phyloP scores from a whole-genome alignment of 495 filamentous ascomycete genomes.

The Hypoxylon intermedium region DNA sequence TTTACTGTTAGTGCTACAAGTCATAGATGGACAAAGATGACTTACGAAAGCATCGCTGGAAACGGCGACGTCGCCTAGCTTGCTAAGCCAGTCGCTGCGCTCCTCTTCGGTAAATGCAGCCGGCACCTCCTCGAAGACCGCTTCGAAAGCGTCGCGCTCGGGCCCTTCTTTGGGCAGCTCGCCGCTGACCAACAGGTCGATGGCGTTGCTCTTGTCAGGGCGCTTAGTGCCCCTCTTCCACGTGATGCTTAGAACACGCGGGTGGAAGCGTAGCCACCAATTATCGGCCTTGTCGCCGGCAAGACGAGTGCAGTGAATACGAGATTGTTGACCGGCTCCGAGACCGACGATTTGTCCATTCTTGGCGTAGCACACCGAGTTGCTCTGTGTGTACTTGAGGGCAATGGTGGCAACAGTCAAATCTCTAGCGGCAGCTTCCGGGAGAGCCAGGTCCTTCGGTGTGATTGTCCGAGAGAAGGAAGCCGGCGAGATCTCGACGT shows the following conservation, averaged over 20 bases:
- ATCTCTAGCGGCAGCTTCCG: constrained; percentile 84
- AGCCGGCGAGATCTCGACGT: constrained; percentile 80
- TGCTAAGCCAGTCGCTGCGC: constrained; percentile 79
- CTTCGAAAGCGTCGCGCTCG: constrained; percentile 86
- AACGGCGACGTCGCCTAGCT: constrained; percentile 81
- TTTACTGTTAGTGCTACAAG: constrained; percentile 19
- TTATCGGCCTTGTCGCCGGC: constrained; percentile 99
- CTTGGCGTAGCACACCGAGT: constrained; percentile 97
- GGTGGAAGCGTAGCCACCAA: constrained; percentile 99
- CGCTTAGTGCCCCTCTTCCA: constrained; percentile 98
- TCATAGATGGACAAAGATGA: constrained; percentile 17
- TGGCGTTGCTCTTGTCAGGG: constrained; percentile 96
- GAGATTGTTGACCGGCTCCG: constrained; percentile 94
- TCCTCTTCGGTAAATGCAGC: constrained; percentile 81
- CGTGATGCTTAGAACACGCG: constrained; percentile 82
- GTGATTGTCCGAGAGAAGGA: constrained; percentile 86
- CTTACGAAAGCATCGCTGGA: constrained; percentile 95
- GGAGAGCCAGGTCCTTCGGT: constrained; percentile 77
- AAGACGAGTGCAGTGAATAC: constrained; percentile 97
- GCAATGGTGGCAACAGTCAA: constrained; percentile 95
- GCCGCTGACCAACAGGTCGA: constrained; percentile 91
- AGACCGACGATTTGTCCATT: constrained; percentile 94
- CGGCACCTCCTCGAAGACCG: constrained; percentile 91
- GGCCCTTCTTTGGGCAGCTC: constrained; percentile 79
- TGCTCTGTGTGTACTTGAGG: constrained; percentile 97